Evolutionary conservation across 768 basidiomycete species (phyloP).

Genomic region (Podaxis sp.): DNA sequence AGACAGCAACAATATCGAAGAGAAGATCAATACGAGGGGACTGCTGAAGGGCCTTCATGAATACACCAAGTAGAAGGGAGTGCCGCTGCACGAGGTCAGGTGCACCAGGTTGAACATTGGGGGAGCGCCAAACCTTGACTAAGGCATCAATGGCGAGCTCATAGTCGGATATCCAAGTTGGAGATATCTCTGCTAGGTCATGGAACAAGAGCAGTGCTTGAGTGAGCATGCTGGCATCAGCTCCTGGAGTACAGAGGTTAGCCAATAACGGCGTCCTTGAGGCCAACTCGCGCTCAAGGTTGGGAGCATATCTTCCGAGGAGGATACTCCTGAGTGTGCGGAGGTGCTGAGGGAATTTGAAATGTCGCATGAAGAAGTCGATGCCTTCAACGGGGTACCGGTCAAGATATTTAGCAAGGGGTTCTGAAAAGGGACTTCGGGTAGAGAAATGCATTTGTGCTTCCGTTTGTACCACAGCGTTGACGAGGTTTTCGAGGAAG

Average conservation of each 20-base stretch:
- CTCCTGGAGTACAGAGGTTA: constrained; percentile 46
- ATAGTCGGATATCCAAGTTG: constrained; percentile 73
- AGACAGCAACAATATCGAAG: constrained; percentile 84
- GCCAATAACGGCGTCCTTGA: constrained; percentile 58
- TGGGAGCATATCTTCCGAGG: constrained; percentile 75
- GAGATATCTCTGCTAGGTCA: constrained; percentile 69
- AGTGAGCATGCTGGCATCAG: constrained; percentile 50
- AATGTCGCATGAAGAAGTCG: constrained; percentile 78
- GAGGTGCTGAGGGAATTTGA: constrained; percentile 78
- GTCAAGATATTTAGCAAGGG: constrained; percentile 87
- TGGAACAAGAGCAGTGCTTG: constrained; percentile 76
- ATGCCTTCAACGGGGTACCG: constrained; percentile 86
- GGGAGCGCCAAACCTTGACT: constrained; percentile 69
- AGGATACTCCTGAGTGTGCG: constrained; percentile 85
- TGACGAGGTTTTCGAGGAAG: constrained; percentile 87
- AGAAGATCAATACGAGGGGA: constrained; percentile 83
- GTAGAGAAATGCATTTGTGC: constrained; percentile 88
- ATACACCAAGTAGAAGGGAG: constrained; percentile 70
- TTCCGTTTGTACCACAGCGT: constrained; percentile 89
- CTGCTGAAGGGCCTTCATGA: constrained; percentile 68
- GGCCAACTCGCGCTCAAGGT: constrained; percentile 66
- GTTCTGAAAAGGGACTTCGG: constrained; percentile 89
- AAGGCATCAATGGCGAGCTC: constrained; percentile 68
- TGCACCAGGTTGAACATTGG: constrained; percentile 44
- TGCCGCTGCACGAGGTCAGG: constrained; percentile 60